phyloP scores from a whole-genome alignment of 1,284 basidiomycete species.

The Megacollybia platyphylla region DNA sequence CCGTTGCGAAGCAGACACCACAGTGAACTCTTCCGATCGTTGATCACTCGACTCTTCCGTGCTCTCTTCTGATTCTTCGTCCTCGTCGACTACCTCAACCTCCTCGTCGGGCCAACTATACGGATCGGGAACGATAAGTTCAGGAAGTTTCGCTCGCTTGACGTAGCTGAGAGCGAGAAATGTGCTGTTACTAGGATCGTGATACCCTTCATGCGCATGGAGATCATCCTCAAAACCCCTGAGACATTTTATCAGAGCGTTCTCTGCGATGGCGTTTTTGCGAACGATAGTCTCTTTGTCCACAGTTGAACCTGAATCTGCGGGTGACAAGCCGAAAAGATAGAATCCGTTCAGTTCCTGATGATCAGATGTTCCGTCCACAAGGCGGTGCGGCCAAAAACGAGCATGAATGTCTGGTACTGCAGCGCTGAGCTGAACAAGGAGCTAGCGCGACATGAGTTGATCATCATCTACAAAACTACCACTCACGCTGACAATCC shows the following conservation, averaged over 20 bases:
- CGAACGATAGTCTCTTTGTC: background rate
- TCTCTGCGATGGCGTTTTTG: background rate
- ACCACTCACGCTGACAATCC: conserved; percentile 10
- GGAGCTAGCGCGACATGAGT: conserved; percentile 6
- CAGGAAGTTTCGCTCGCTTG: conserved; percentile 2
- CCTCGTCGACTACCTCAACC: conserved; percentile 9
- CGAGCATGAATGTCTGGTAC: conserved; percentile 6
- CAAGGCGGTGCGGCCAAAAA: conserved; percentile 11
- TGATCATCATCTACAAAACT: background rate
- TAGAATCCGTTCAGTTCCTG: conserved; percentile 10
- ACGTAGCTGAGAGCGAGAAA: conserved; percentile 8
- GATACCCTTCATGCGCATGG: conserved; percentile 8
- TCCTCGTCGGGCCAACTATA: conserved; percentile 1
- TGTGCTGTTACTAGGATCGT: conserved; percentile 8
- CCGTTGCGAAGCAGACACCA: background rate
- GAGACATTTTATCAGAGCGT: conserved; percentile 6
- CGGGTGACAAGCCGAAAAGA: conserved; percentile 9
- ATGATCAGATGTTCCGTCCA: conserved; percentile 3
- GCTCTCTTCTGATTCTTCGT: conserved; percentile 7
- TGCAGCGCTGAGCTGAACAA: conserved; percentile 9
- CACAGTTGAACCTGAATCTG: background rate
- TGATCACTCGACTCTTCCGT: conserved; percentile 1
- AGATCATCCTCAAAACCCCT: conserved; percentile 10
- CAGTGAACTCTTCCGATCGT: background rate
- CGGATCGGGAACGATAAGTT: conserved; percentile 1